Conservation (phyloP, 202 grass and related monocot species). For the Brachypodium distachyon region DNA sequence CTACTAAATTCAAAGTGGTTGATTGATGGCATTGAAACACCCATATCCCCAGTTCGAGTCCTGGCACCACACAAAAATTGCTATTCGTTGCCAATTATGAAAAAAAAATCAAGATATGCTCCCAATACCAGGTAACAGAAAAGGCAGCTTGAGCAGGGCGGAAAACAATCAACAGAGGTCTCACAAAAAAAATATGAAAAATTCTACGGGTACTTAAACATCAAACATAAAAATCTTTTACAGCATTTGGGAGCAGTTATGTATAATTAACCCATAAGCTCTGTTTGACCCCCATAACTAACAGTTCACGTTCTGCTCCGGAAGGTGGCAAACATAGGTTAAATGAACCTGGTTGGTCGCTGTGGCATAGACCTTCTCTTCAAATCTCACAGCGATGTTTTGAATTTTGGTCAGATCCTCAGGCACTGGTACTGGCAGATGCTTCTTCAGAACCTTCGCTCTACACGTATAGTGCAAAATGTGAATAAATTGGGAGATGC, state of each 20-base stretch:
- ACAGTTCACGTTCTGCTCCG: not conserved
- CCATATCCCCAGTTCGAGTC: not conserved
- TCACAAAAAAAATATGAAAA: not conserved
- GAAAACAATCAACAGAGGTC: not conserved
- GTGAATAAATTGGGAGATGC: not conserved
- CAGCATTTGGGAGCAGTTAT: not conserved
- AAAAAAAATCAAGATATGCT: not conserved
- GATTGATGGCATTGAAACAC: not conserved
- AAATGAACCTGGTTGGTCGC: slow-evolving; percentile 46
- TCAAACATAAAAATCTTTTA: not conserved
- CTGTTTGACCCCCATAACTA: not conserved
- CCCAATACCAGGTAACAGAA: not conserved
- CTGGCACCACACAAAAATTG: not conserved
- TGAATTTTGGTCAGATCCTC: slow-evolving; percentile 52
- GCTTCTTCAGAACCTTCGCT: slow-evolving; percentile 61
- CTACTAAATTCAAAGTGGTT: not conserved
- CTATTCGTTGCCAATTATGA: not conserved
- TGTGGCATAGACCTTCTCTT: slow-evolving; percentile 58
- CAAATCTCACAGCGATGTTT: slow-evolving; percentile 47
- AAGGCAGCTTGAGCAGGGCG: not conserved
- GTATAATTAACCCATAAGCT: not conserved
- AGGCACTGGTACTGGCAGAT: slow-evolving; percentile 42
- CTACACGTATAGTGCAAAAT: slow-evolving; percentile 28
- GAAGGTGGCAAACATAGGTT: not conserved
- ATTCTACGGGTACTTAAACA: not conserved